phyloP scores from a whole-genome alignment of 2,329 filamentous ascomycete genomes.

The Xylariaceae sp. region DNA sequence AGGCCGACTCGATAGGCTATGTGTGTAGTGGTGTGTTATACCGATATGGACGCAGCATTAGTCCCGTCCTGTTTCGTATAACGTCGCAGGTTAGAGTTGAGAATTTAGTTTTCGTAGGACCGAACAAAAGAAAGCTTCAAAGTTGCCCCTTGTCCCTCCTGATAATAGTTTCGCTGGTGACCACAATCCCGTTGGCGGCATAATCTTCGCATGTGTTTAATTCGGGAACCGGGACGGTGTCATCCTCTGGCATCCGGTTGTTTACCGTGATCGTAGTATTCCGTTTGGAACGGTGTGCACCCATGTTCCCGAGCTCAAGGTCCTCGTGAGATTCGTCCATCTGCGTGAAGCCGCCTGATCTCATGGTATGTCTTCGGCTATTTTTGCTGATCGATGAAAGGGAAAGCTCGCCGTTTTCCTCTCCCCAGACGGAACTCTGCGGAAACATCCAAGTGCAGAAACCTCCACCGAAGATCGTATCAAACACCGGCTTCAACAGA shows the following conservation, averaged over 20 bases:
- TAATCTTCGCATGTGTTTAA: constrained; percentile 5
- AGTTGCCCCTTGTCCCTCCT: constrained; percentile 23
- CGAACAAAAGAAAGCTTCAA: constrained; percentile 4
- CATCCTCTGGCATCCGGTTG: constrained; percentile 17
- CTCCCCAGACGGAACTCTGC: constrained; percentile 4
- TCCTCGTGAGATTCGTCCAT: constrained; percentile 20
- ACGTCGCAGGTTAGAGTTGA: background rate
- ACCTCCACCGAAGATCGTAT: constrained; percentile 5
- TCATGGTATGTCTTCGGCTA: constrained; percentile 7
- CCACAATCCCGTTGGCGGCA: constrained; percentile 21
- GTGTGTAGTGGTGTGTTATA: background rate
- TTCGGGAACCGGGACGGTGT: background rate
- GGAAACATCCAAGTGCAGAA: background rate
- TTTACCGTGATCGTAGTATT: constrained; percentile 19
- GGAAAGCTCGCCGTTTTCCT: constrained; percentile 6
- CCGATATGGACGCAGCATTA: background rate
- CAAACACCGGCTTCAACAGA: constrained; percentile 23
- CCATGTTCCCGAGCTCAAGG: constrained; percentile 23
- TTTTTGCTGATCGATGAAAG: constrained; percentile 5
- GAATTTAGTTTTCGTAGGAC: background rate
- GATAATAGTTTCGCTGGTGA: constrained; percentile 26
- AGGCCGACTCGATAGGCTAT: background rate
- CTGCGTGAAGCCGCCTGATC: constrained; percentile 21
- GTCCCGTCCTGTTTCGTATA: background rate
- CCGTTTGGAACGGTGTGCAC: constrained; percentile 20